phyloP scores from a whole-genome alignment of 306 rosid species.

The Hippophae tibetana region DNA sequence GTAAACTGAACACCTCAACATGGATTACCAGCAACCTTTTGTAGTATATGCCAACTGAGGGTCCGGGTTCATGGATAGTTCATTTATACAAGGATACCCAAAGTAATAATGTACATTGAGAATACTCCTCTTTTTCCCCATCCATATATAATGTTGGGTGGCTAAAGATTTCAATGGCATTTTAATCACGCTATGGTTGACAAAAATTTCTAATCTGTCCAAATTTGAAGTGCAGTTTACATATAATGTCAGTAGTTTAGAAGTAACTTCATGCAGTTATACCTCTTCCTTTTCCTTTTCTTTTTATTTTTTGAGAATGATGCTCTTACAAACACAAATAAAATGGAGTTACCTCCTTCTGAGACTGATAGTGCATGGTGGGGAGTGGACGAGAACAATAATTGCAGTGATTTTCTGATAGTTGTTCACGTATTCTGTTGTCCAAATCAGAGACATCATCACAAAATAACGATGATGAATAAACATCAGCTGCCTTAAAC shows the following conservation, averaged over 20 bases:
- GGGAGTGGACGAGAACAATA: conserved; percentile 76
- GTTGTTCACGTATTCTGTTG: conserved; percentile 68
- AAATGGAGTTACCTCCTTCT: conserved; percentile 63
- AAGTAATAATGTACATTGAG: no score
- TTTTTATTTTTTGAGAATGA: conserved; percentile 18
- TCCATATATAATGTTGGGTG: neutral
- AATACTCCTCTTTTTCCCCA: no score
- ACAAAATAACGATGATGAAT: conserved; percentile 34
- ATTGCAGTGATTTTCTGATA: conserved; percentile 84
- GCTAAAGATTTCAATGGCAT: neutral
- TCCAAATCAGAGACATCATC: conserved; percentile 61
- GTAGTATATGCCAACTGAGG: neutral
- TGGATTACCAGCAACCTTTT: neutral
- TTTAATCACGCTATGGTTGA: no score
- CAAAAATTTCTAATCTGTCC: no score
- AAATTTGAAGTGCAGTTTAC: no score
- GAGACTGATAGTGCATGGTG: conserved; percentile 73
- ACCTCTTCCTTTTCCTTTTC: conserved; percentile 7
- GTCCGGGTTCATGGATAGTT: neutral
- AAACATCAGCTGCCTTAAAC: conserved; percentile 64
- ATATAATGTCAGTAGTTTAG: no score
- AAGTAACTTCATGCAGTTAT: neutral
- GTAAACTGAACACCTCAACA: conserved; percentile 1
- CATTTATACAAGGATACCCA: no score
- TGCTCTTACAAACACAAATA: conserved; percentile 5